A percentile compares a stretch with the other conserved stretches of the same genome.
phyloP scores from a whole-genome alignment of 805 yeast species.

The Jamesozyma lodderae region DNA sequence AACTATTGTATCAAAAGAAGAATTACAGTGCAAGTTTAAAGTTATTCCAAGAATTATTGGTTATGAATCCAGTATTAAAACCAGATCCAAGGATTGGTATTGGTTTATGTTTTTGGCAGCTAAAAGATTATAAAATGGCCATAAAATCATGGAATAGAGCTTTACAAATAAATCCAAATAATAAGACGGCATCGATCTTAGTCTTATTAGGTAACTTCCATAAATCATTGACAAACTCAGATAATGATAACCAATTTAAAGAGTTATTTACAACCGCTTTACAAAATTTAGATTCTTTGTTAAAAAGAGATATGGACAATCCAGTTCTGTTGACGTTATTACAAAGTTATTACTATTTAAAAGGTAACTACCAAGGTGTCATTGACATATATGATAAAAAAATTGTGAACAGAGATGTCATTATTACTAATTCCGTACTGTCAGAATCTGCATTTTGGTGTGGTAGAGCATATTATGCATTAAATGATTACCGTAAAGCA shows the following conservation, averaged over 20 bases:
- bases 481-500: constrained; percentile 56
- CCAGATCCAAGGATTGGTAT: constrained; percentile 95
- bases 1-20: constrained; percentile 60
- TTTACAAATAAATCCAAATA: constrained; percentile 52
- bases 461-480: constrained; percentile 63
- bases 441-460: constrained; percentile 76
- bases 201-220: constrained; percentile 63
- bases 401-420: constrained; percentile 31
- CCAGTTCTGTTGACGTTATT: constrained; percentile 57
- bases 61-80: constrained; percentile 62
- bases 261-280: constrained; percentile 52
- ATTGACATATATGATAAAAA: constrained; percentile 48
- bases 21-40: constrained; percentile 68
- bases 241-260: constrained; percentile 47
- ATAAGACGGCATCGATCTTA: constrained; percentile 53
- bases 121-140: constrained; percentile 74
- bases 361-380: constrained; percentile 49
- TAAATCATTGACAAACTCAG: constrained; percentile 43
- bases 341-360: constrained; percentile 64
- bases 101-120: constrained; percentile 87
- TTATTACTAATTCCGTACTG: constrained; percentile 30
- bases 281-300: constrained; percentile 30
- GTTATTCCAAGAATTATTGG: constrained; percentile 73
- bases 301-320: constrained; percentile 39
- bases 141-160: constrained; percentile 74